Evolutionary conservation across 352 stramenopile genomes (phyloP).

Genomic region (Globisporangium canariense): DNA sequence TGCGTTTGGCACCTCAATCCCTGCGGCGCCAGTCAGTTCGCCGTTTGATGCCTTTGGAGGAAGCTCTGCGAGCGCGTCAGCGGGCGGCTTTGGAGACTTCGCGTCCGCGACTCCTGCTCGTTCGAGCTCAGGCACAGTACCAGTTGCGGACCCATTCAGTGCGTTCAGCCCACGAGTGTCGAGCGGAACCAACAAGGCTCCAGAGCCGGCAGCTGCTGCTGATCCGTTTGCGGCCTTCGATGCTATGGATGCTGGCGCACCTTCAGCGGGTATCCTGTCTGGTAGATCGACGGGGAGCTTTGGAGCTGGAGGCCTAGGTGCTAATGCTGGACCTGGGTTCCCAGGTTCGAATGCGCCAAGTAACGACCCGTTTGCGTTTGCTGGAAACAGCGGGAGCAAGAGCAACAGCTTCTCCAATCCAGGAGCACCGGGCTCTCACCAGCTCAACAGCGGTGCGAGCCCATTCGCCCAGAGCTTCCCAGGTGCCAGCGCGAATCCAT

Average conservation of each 20-base stretch:
- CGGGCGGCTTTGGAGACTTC: slow-evolving; percentile 30
- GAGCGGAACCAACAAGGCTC: slow-evolving; percentile 13
- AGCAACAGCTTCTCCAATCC: slow-evolving; percentile 16
- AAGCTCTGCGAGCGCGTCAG: slow-evolving; percentile 8
- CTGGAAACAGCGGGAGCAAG: slow-evolving; percentile 16
- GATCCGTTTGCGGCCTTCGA: slow-evolving; percentile 76
- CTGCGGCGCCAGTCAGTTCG: neutral
- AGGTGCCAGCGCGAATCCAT: slow-evolving; percentile 2
- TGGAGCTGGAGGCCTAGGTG: slow-evolving; percentile 7
- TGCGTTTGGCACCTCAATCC: slow-evolving; percentile 29
- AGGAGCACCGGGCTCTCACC: slow-evolving; percentile 1
- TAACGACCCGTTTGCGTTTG: slow-evolving; percentile 57
- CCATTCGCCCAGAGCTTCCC: slow-evolving; percentile 10
- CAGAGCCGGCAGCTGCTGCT: slow-evolving; percentile 11
- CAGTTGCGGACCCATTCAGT: slow-evolving; percentile 20
- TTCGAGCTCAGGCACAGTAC: slow-evolving; percentile 23
- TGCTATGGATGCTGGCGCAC: slow-evolving; percentile 25
- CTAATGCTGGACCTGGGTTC: slow-evolving; percentile 8
- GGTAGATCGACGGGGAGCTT: slow-evolving; percentile 17
- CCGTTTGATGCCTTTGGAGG: slow-evolving; percentile 37
- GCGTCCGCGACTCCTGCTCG: slow-evolving; percentile 23
- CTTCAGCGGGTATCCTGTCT: slow-evolving; percentile 4
- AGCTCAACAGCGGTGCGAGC: slow-evolving; percentile 1
- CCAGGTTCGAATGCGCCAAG: slow-evolving; percentile 4
- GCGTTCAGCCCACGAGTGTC: slow-evolving; percentile 22